Base-by-base conservation (phyloP, 768 basidiomycete species). In the Hebeloma cylindrosporum region DNA sequence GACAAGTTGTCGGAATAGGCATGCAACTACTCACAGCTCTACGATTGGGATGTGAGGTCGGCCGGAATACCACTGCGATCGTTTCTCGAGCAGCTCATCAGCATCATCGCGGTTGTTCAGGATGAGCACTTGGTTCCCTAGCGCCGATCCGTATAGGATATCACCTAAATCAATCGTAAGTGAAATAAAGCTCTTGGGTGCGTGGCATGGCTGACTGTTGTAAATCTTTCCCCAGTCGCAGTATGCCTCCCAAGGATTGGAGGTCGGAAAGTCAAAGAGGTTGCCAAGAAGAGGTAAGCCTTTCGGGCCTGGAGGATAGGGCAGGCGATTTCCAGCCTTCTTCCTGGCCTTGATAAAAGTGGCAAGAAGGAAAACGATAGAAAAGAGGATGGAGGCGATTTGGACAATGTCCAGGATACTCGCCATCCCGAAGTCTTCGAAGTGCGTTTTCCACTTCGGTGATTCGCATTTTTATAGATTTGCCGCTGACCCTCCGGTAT, bases 61-160 rank as follows among this genome's bases (percentile, higher is more conserved):
- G 45, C 73, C 72, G 4, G 79, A 79, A 51, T 80, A 81, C 32
- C 71, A 75, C 16, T 59, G 46, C 3, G 71, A 73, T 10, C 73
- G 61, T 43, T 69, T 77, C 39, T 80, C 77, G n/a, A 81, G 70
- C 3, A 81, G 65, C 10, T 79, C 78, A 25, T 64, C 60, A 1
- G 33, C 67, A 60, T 48, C 67, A 65, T 40, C 74, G 1, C 52
- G 33, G 4, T 28, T 47, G 21, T 52, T 52, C 9, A 59, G 42
- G 9, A 57, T 42, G 3, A 54, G 21, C 14, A 54, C 34, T 11
- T 32, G 50, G 17, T 43, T 46, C 4, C 55, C 73, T 4, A 79
- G 59, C 21, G 70, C 65, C 39, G 64, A 65, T n/a, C 72, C 57
- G 47, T 71, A 72, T 2, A 77, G 66, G 26, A 80, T 55, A 43